Percentiles rank a stretch among this genome's conserved stretches.
Evolutionary conservation across 305 asterid species (phyloP).

Genomic region (Solanum hybrid): DNA sequence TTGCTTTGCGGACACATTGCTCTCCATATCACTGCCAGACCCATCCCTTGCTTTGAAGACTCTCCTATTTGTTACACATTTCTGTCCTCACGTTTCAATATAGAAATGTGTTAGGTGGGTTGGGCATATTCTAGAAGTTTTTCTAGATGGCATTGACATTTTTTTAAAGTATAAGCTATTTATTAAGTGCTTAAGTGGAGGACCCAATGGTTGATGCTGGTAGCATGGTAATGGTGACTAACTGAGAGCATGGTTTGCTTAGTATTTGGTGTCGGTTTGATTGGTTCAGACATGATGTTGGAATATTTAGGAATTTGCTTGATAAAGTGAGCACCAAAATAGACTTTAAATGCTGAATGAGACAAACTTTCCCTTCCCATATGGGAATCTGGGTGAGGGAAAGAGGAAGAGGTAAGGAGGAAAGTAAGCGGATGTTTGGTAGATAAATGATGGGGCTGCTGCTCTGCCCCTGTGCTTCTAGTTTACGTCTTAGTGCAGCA

Average conservation of each 20-base stretch:
- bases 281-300: not conserved
- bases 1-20: not conserved
- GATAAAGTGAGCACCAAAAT: not conserved
- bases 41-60: not conserved
- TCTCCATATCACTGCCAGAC: not conserved
- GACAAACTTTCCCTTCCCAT: not conserved
- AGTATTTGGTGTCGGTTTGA: not conserved
- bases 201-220: not conserved
- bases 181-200: not conserved
- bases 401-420: not conserved
- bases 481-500: not conserved
- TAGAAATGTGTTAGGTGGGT: not conserved
- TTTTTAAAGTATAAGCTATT: not conserved
- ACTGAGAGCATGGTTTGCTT: not conserved
- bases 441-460: not conserved
- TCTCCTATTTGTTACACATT: not conserved
- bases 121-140: not conserved
- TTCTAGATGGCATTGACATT: not conserved
- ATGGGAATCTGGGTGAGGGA: not conserved
- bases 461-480: not conserved
- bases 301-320: not conserved
- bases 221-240: not conserved
- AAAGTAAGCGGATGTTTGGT: not conserved
- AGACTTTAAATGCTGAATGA: not conserved
- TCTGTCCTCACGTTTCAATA: not conserved